Base-by-base conservation (phyloP, 2,329 filamentous ascomycete genomes). In the Arachnopeziza araneosa region DNA sequence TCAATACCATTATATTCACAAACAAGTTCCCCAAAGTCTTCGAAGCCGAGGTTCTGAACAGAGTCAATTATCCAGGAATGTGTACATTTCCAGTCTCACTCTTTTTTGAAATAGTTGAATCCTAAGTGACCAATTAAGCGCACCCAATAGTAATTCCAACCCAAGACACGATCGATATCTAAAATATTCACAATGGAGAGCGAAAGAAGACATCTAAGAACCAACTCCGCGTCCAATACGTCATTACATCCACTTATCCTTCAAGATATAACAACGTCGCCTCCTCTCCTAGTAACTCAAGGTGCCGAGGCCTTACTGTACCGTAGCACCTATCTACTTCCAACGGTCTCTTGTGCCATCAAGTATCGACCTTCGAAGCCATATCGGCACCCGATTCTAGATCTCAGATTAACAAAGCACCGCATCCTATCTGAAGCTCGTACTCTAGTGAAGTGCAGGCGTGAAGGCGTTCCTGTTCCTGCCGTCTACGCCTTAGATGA, bases 231-330 rank as follows among this genome's bases (percentile, higher is more conserved):
- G 3, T 12, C 36, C 4, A 44, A 5, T 8, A 14, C 6, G 4
- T 3, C 12, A 14, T 2, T 44, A 19, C 6, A 17, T 19, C 36
- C 36, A 14, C 10, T 4, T 2, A 44, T 44, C 36, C 17, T 44
- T 44, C 36, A 44, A 44, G 17, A 44, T 19, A 5, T 44, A 12
- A 44, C 36, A 17, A 19, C 36, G 36, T 44, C 36, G 36, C 36
- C 36, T 44, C 36, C 36, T 44, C 36, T 73, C 54, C 89, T 96
- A 70, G 84, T 98, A 68, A 88, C 91, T 60, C 95, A 98, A 81
- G 95, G 95, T 76, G 95, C 95, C 72, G 95, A 99, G 83, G 93
- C 91, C 62, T 91, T 93, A 66, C 85, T 99, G 72, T 98, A 96
- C 84, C 88, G 86, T 74, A 93, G 91, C 21, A 87, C 84, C 58